phyloP scores from a whole-genome alignment of 1,139 yeast species.

The Blastobotrys proliferans region DNA sequence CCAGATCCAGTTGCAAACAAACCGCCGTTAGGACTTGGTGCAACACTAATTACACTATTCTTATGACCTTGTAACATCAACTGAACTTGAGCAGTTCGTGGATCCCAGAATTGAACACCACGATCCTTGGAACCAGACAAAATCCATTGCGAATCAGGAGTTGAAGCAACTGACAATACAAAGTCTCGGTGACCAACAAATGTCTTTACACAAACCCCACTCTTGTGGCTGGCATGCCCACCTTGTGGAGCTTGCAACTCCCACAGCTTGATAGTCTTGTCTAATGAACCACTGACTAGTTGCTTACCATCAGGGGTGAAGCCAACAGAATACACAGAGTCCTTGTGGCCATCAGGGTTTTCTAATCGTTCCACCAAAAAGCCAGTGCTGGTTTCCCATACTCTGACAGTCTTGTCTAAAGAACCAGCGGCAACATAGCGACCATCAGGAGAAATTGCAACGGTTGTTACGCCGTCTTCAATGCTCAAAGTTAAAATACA shows the following conservation, averaged over 20 bases:
- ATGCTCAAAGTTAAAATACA: constrained; percentile 85
- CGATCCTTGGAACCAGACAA: constrained; percentile 14
- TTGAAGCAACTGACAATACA: constrained; percentile 40
- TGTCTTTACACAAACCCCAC: constrained; percentile 20
- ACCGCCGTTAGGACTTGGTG: constrained; percentile 76
- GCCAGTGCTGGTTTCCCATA: constrained; percentile 96
- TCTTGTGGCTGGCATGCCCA: constrained; percentile 29
- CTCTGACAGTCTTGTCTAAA: constrained; percentile 90
- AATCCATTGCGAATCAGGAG: constrained; percentile 12
- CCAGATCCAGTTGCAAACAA: constrained; percentile 98
- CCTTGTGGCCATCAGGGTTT: constrained; percentile 94
- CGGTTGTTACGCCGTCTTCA: constrained; percentile 98
- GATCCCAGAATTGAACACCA: constrained; percentile 76
- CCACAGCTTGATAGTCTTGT: constrained; percentile 96
- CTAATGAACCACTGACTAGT: constrained; percentile 91
- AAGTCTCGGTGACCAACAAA: constrained; percentile 11
- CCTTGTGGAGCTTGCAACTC: constrained; percentile 41
- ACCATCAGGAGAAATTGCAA: constrained; percentile 95
- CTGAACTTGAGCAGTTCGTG: constrained; percentile 84
- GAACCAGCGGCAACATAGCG: constrained; percentile 94
- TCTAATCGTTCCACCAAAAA: constrained; percentile 83
- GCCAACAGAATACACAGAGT: constrained; percentile 92
- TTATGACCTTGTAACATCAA: constrained; percentile 96
- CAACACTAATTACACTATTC: constrained; percentile 91
- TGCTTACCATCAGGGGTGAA: constrained; percentile 82